phyloP scores from a whole-genome alignment of 2,329 filamentous ascomycete species.

The Colletotrichum sp. region DNA sequence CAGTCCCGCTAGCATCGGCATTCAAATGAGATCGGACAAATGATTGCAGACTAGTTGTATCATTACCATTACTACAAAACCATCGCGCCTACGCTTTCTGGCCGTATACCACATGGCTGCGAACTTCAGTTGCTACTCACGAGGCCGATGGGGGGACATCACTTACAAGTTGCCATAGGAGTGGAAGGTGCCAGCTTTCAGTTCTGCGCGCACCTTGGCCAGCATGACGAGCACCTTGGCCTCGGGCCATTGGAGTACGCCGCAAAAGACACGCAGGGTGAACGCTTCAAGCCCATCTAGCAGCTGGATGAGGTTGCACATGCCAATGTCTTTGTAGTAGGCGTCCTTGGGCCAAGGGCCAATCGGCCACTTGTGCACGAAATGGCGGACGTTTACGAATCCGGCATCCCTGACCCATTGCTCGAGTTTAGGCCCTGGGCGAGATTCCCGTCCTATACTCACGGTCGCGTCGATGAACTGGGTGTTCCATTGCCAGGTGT shows the following conservation, averaged over 20 bases:
- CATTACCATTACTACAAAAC: neutral
- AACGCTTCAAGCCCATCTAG: slow-evolving; percentile 28
- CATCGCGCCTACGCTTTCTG: slow-evolving; percentile 12
- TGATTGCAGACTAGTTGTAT: neutral
- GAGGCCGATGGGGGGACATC: neutral
- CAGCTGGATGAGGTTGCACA: slow-evolving; percentile 16
- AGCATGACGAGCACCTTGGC: slow-evolving; percentile 32
- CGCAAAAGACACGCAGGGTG: slow-evolving; percentile 30
- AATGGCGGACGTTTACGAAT: slow-evolving; percentile 38
- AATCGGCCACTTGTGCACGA: slow-evolving; percentile 36
- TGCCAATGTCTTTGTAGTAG: slow-evolving; percentile 26
- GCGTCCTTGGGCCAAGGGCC: slow-evolving; percentile 34
- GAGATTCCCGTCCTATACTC: slow-evolving; percentile 25
- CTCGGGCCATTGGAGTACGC: slow-evolving; percentile 29
- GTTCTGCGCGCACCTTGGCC: slow-evolving; percentile 31
- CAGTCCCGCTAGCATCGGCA: neutral
- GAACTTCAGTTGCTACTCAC: neutral
- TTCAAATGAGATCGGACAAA: neutral
- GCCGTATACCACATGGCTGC: slow-evolving; percentile 15
- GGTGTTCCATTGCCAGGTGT: slow-evolving; percentile 25
- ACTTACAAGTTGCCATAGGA: slow-evolving; percentile 28
- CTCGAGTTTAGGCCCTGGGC: slow-evolving; percentile 28
- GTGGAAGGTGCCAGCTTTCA: slow-evolving; percentile 31
- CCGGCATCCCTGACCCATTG: slow-evolving; percentile 37
- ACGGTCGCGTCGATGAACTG: slow-evolving; percentile 21